Evolutionary conservation across 305 asterid genomes (phyloP).

Genomic region (Coffea humblotiana): DNA sequence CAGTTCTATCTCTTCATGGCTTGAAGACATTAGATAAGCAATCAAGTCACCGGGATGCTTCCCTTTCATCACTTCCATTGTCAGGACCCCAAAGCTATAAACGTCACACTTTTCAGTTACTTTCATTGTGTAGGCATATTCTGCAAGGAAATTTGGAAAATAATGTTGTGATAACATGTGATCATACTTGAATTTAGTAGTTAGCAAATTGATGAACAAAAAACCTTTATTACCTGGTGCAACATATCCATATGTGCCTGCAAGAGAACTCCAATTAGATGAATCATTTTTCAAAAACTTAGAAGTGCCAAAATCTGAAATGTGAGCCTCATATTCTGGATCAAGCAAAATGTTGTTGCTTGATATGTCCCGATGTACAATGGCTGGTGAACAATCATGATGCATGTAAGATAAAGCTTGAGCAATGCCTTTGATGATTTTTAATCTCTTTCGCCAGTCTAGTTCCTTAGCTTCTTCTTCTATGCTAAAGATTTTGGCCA

Average conservation of each 20-base stretch:
- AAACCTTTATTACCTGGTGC: no score
- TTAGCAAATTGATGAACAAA: neutral
- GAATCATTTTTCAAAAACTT: constrained; percentile 24
- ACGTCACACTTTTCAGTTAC: no score
- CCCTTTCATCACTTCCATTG: no score
- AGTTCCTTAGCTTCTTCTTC: constrained; percentile 6
- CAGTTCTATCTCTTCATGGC: no score
- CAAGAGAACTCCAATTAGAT: constrained; percentile 21
- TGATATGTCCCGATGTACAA: constrained; percentile 26
- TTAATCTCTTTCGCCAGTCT: neutral
- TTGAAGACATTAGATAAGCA: no score
- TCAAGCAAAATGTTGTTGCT: constrained; percentile 23
- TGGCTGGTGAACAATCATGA: constrained; percentile 17
- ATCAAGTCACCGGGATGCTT: no score
- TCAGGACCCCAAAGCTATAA: no score
- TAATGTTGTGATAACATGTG: neutral
- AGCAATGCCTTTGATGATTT: no score
- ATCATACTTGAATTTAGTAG: neutral
- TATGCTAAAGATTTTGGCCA: constrained; percentile 5
- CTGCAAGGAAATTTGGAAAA: neutral
- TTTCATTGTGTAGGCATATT: neutral
- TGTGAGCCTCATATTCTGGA: constrained; percentile 19
- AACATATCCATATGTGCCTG: constrained; percentile 35
- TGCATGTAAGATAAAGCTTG: no score
- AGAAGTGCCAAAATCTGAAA: constrained; percentile 31